A percentile compares a stretch with the other conserved stretches of the same genome.
Evolutionary conservation across 352 stramenopile species (phyloP).

Genomic region (Elongisporangium senticosum): DNA sequence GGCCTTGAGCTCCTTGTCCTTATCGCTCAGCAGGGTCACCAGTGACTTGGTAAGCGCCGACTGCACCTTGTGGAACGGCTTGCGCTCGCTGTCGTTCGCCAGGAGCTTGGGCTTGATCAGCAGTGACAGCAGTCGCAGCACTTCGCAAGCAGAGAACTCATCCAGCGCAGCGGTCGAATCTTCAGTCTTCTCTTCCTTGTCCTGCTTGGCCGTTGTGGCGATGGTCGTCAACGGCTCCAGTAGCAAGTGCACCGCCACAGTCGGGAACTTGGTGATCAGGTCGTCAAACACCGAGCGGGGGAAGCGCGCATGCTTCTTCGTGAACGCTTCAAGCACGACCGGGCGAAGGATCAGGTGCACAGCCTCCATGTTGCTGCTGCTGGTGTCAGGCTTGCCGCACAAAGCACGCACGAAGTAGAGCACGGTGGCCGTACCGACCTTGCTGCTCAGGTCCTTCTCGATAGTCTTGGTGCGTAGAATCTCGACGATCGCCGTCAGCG

Average conservation of each 20-base stretch:
- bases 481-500: conserved; percentile 31
- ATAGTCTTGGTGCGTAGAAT: conserved; percentile 41
- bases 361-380: neutral
- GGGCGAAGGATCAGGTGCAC: conserved; percentile 23
- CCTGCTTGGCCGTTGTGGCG: conserved; percentile 19
- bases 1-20: conserved; percentile 46
- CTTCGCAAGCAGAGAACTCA: conserved; percentile 74
- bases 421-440: conserved; percentile 49
- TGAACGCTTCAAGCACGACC: conserved; percentile 53
- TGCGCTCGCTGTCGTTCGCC: conserved; percentile 23
- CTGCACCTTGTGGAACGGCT: conserved; percentile 28
- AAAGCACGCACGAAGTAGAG: conserved; percentile 61
- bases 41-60: conserved; percentile 34
- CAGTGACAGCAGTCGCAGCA: conserved; percentile 66
- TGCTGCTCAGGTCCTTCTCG: conserved; percentile 59
- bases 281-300: conserved; percentile 66
- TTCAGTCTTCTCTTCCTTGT: conserved; percentile 20
- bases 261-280: conserved; percentile 49
- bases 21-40: conserved; percentile 30
- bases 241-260: conserved; percentile 43
- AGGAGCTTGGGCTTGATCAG: conserved; percentile 54
- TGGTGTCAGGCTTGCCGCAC: conserved; percentile 8
- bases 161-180: conserved; percentile 31
- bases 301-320: conserved; percentile 81
- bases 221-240: conserved; percentile 44